Evolutionary conservation across 306 rosid genomes (phyloP).

Genomic region (Casuarina glauca): DNA sequence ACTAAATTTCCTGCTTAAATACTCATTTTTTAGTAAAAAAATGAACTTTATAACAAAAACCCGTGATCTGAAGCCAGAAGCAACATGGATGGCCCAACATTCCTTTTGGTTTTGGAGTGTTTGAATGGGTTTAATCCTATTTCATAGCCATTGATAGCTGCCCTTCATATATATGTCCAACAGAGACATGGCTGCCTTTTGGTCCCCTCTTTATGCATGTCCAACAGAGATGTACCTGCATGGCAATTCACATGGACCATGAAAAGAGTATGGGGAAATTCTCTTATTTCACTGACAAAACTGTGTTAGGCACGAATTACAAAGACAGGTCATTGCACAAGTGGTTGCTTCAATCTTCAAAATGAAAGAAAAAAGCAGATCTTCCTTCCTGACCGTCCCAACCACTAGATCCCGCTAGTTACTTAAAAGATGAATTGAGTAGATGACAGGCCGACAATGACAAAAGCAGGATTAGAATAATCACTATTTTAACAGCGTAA

Average conservation of each 20-base stretch:
- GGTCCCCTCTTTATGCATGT: no score
- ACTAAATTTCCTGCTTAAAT: no score
- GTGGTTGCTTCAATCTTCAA: neutral
- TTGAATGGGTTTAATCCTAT: neutral
- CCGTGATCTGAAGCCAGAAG: neutral
- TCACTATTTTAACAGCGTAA: neutral
- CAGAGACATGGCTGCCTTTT: neutral
- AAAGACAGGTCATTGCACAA: neutral
- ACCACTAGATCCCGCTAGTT: neutral
- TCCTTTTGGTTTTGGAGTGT: neutral
- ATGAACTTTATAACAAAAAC: no score
- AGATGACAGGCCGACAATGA: neutral
- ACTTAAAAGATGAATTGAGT: neutral
- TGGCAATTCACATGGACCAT: neutral
- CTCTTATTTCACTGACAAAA: neutral
- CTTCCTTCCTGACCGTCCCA: conserved; percentile 16
- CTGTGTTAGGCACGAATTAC: neutral
- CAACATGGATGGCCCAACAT: neutral
- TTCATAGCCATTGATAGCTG: neutral
- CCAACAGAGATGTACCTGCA: neutral
- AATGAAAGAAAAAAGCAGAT: conserved; percentile 20
- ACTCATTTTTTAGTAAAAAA: no score
- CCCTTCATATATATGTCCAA: no score
- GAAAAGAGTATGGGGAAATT: no score
- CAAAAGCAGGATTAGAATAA: neutral